Evolutionary conservation across 2,329 filamentous ascomycete species (phyloP).

Genomic region (Cephalotrichum gorgonifer): DNA sequence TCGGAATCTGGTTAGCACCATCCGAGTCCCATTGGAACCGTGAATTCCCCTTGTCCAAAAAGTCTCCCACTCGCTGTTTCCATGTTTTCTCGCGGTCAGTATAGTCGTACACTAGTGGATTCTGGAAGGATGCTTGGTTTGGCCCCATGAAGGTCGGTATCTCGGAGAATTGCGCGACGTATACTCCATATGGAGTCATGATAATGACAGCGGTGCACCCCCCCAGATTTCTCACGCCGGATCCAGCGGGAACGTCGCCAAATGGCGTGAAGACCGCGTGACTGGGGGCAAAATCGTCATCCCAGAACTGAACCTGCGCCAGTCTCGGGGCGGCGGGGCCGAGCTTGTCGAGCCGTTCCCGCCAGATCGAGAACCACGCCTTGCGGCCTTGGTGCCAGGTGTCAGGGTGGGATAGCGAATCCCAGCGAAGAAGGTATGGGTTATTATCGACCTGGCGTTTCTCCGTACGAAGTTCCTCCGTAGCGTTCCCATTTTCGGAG

Average conservation of each 20-base stretch:
- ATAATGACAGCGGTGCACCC: not conserved
- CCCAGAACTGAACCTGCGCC: not conserved
- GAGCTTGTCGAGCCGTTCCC: not conserved
- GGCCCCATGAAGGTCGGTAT: conserved; percentile 2
- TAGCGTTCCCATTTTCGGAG: not conserved
- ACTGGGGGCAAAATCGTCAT: not conserved
- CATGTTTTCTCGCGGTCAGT: not conserved
- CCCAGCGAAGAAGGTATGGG: too few species aligned
- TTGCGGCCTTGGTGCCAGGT: not conserved
- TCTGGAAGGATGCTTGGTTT: not conserved
- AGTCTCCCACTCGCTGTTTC: conserved; percentile 2
- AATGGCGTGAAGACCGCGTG: not conserved
- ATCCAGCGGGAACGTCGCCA: not conserved
- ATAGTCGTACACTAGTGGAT: not conserved
- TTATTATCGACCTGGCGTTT: not conserved
- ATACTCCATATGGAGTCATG: not conserved
- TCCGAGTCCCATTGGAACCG: not conserved
- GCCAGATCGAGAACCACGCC: not conserved
- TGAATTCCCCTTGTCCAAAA: conserved; percentile 1
- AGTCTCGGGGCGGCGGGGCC: not conserved
- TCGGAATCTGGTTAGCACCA: not conserved
- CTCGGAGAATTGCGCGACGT: conserved; percentile 1
- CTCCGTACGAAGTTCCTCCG: not conserved
- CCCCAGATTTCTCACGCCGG: not conserved
- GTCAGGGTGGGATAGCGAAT: not conserved